Conservation (phyloP, 805 yeast species). For the Metschnikowia matae region DNA sequence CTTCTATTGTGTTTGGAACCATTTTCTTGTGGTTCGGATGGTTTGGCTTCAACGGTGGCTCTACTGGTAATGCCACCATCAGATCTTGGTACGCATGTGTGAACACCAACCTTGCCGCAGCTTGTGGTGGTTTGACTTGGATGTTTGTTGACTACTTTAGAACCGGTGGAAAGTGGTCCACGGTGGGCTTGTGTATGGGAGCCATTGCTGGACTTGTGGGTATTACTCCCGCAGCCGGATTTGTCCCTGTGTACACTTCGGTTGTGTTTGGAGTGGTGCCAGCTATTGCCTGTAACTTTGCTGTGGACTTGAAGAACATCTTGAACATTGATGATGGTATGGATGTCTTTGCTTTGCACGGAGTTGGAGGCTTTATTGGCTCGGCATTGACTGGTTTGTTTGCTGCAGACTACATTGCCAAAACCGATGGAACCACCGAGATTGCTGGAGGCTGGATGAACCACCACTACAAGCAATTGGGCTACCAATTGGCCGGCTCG, state of each 20-base stretch:
- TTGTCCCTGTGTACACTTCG: slow-evolving; percentile 73
- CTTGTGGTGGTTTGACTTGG: slow-evolving; percentile 92
- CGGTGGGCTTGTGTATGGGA: slow-evolving; percentile 93
- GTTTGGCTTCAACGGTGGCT: slow-evolving; percentile 99
- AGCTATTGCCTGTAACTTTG: slow-evolving; percentile 67
- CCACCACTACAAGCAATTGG: slow-evolving; percentile 77
- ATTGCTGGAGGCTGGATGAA: slow-evolving; percentile 87
- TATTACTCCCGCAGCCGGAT: slow-evolving; percentile 96
- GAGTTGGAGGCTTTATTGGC: slow-evolving; percentile 89
- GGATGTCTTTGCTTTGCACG: slow-evolving; percentile 91
- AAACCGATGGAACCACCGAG: slow-evolving; percentile 62
- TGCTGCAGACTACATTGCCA: slow-evolving; percentile 87
- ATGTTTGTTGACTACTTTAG: slow-evolving; percentile 85
- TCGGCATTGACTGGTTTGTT: slow-evolving; percentile 84
- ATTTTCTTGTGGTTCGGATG: slow-evolving; percentile 97
- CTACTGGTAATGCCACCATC: slow-evolving; percentile 88
- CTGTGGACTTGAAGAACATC: slow-evolving; percentile 71
- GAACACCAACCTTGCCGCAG: slow-evolving; percentile 92
- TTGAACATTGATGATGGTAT: slow-evolving; percentile 88
- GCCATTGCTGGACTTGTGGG: slow-evolving; percentile 92
- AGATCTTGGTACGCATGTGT: slow-evolving; percentile 93
- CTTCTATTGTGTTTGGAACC: slow-evolving; percentile 88
- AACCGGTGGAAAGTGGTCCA: slow-evolving; percentile 85
- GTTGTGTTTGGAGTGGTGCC: slow-evolving; percentile 16
- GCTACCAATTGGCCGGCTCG: slow-evolving; percentile 82